Evolutionary conservation across 768 basidiomycete species (phyloP).

Genomic region (Macrolepiota fuliginosa): DNA sequence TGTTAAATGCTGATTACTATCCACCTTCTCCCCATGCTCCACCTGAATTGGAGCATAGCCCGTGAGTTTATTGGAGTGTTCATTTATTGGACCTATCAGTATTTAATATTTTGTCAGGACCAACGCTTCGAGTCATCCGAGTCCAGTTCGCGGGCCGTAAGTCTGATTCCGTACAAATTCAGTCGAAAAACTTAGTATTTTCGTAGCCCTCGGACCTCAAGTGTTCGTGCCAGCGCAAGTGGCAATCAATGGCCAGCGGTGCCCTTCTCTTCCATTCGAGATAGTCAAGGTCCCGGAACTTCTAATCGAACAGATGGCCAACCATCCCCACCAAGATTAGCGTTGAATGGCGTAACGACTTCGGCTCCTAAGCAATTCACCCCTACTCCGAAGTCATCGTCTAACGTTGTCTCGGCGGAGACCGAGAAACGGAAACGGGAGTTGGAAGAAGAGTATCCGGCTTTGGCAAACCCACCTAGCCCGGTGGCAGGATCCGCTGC

Average conservation of each 20-base stretch:
- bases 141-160: slow-evolving; percentile 13
- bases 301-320: slow-evolving; percentile 26
- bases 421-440: slow-evolving; percentile 46
- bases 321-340: slow-evolving; percentile 58
- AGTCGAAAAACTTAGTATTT: background rate
- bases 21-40: background rate
- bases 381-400: slow-evolving; percentile 21
- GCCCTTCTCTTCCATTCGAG: slow-evolving; percentile 28
- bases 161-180: background rate
- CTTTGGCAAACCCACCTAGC: slow-evolving; percentile 38
- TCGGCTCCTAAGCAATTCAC: slow-evolving; percentile 50
- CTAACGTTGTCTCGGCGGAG: slow-evolving; percentile 36
- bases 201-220: slow-evolving; percentile 12
- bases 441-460: slow-evolving; percentile 47
- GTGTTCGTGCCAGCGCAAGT: background rate
- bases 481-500: slow-evolving; percentile 21
- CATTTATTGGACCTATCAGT: background rate
- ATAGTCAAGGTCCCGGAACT: slow-evolving; percentile 26
- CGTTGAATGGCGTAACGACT: slow-evolving; percentile 68
- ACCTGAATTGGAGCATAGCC: background rate
- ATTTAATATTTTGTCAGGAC: slow-evolving; percentile 1
- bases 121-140: background rate
- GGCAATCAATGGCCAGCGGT: slow-evolving; percentile 36
- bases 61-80: slow-evolving; percentile 1
- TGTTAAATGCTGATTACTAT: slow-evolving; percentile 5